Conservation (phyloP, 2,329 filamentous ascomycete genomes). For the Pyrenophora seminiperda region DNA sequence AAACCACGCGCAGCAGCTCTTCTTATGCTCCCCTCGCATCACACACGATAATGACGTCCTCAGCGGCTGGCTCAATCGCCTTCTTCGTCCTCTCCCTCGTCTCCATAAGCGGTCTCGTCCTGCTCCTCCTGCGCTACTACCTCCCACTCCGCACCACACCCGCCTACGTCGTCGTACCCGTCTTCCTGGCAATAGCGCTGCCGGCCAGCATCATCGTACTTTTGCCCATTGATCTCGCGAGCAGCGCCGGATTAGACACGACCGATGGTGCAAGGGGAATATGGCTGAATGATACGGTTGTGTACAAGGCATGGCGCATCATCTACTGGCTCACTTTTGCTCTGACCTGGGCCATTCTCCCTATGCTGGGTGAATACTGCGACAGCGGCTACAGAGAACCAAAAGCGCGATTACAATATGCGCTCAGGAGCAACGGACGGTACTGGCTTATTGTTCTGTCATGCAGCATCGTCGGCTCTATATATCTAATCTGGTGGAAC, state of each 20-base stretch:
- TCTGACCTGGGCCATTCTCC: conserved; percentile 92
- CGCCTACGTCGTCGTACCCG: conserved; percentile 84
- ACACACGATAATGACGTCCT: conserved; percentile 52
- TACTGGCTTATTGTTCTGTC: conserved; percentile 83
- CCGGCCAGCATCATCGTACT: conserved; percentile 89
- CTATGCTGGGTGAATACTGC: conserved; percentile 90
- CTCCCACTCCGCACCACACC: conserved; percentile 89
- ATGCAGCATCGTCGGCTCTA: conserved; percentile 70
- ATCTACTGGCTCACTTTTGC: conserved; percentile 97
- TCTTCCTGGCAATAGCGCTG: conserved; percentile 94
- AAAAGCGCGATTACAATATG: conserved; percentile 79
- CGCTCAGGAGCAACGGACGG: conserved; percentile 81
- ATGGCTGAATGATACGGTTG: conserved; percentile 78
- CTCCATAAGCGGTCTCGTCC: conserved; percentile 73
- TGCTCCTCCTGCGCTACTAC: conserved; percentile 87
- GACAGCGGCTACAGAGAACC: conserved; percentile 92
- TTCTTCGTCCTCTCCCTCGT: conserved; percentile 77
- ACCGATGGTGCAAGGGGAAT: conserved; percentile 76
- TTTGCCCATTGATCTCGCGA: conserved; percentile 94
- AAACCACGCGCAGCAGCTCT: conserved; percentile 4
- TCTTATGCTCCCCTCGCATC: conserved; percentile 24
- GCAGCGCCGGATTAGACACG: conserved; percentile 70
- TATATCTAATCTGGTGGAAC: conserved; percentile 83
- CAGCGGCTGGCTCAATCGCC: conserved; percentile 76
- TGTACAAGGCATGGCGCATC: conserved; percentile 91